Evolutionary conservation across 129 eudicot species (phyloP), one percentile per base, ranked within the genome.

Genomic region (Tanacetum coccineum): DNA sequence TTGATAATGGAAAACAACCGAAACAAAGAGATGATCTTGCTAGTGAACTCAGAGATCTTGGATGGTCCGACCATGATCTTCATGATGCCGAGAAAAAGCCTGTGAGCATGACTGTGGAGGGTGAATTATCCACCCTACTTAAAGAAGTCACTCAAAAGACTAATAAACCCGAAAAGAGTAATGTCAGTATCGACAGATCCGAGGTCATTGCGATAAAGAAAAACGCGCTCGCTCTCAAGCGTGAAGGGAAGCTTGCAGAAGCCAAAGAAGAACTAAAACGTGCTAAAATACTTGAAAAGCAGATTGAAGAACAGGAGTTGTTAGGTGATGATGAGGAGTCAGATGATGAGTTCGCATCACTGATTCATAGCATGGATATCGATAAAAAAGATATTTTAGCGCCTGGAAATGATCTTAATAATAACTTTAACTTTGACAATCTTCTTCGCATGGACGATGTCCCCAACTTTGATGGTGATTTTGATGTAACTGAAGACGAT

Each of bases 31-130:
- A 93, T 47, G 92, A 93, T 72, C 83, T 88, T 59, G 76, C 79
- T 67, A 67, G 85, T 30, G 95, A 93, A 68, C 95, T 93, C 56
- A 73, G 72, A 75, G 89, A 83, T 63, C 74, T 93, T 53, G 98
- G 98, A 59, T 93, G 98, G 98, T 86, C 98, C 9, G 98, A 88
- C 65, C 47, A 46, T 65, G 98, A 93, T 74, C 82, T 93, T 49
- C 79, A 75, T 67, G 85, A 82, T 68, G 80, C 82, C 20, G 91
- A 88, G 55, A 84, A 81, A 73, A 86, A 80, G 60, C 92, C 95
- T 3, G 87, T 83, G 39, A 78, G 55, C 21, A 66, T 81, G 74
- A 81, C 89, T 78, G 61, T 86, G 71, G 96, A 93, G 55, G 89
- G 98, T 6, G 98, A 93, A 73, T 83, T 93, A 66, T 80, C 80